Base-by-base conservation (phyloP, 139 green algal species). In the Desmodesmus armatus region DNA sequence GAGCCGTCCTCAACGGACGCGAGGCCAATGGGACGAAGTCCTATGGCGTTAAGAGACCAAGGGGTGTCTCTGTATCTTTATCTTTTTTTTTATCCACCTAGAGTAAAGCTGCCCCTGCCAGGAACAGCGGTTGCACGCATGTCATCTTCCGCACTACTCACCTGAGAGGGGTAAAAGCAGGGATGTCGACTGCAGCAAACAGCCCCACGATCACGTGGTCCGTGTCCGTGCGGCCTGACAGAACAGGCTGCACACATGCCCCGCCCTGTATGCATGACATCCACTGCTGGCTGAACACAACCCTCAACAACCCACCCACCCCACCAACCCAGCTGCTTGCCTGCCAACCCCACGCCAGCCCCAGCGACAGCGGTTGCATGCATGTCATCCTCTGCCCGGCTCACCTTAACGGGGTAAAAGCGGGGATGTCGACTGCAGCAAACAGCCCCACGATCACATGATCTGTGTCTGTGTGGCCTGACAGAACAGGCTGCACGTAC, bases 171-270 rank as follows among this genome's bases (percentile, higher is more conserved):
- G 88, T 86, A 39, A 91, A 91, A 9, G 90, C 80, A 0, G 76
- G 40, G 5, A 98, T 90, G 77, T 58, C 60, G 41, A 39, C 25
- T n/a, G 62, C 35, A 6, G 88, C 88, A 87, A 97, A 98, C 27
- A 98, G 87, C 21, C 95, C 95, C 74, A 98, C 97, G 66, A 91
- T 88, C 73, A 97, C 86, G 91, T 76, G 58, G 58, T 73, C 17
- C 1, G 6, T 31, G 33, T 88, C 55, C 1, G 58, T 67, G 76
- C 98, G 95, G 27, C 94, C 94, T 7, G 82, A 63, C 74, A 96
- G 94, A 65, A 94, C 74, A 90, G 95, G 97, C 94, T 98, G 98
- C 82, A 98, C 53, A 91, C 95, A 88, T n/a, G n/a, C n/a, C n/a
- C n/a, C n/a, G 60, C 27, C 27, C 21, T 70, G 27, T 70, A 35